Evolutionary conservation across 495 filamentous ascomycete species (phyloP), one percentile per base, ranked within the genome.

Genomic region (Penicillium lagena): DNA sequence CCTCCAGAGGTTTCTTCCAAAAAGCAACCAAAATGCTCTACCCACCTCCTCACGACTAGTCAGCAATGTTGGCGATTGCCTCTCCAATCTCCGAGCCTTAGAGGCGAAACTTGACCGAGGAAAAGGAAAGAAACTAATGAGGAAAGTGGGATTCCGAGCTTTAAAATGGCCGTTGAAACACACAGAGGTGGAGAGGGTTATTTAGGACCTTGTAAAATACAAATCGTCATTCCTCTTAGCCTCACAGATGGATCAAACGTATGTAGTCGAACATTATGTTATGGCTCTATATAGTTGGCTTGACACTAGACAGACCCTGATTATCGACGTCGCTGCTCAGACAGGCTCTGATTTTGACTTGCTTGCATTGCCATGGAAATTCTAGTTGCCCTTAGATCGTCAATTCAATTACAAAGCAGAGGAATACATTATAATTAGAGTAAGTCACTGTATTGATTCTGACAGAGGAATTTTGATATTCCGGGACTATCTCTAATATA

Each of bases 121-220:
- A 37, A 54, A 47, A 14, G 50, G 47, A 53, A 56, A 56, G 29
- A 60, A 35, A 9, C 39, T 55, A n/a, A 60, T 62, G 50, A 55
- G 42, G 12, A 59, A 54, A 50, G 1, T 60, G 34, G 58, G 60
- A 36, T 43, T 60, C 15, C 46, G 52, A 53, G 49, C 61, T 30
- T 51, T 62, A 11, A 64, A 59, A 11, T 64, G 60, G 56, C 58
- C 60, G 6, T 29, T 67, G 42, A 54, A 59, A 42, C 51, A 52
- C 9, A 22, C 29, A 39, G 53, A 67, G 36, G 42, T 67, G 12
- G 52, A 60, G n/a, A 39, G 41, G 8, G 37, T 50, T 41, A 50
- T 54, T 40, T 42, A 49, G 31, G 45, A 51, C 1, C 43, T 67
- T 7, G 55, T 60, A 47, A 52, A 47, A 49, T 60, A 66, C 47